Conservation (phyloP, 1,284 basidiomycete genomes). For the Irpex sp. region DNA sequence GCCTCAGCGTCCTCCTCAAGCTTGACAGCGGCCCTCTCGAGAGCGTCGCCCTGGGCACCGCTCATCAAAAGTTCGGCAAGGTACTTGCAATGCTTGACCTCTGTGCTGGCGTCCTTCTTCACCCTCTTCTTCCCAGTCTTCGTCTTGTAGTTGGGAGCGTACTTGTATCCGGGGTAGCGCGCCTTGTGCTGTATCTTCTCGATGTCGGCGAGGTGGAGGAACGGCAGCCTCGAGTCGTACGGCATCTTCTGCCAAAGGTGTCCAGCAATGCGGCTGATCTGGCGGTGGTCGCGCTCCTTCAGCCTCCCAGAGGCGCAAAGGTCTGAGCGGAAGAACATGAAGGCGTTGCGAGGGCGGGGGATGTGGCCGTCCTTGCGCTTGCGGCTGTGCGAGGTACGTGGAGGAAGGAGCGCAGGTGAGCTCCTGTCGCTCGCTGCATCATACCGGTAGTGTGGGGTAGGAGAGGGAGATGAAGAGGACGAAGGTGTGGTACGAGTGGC, state of each 20-base stretch:
- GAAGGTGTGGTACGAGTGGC: not conserved
- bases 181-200: slow-evolving; percentile 48
- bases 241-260: slow-evolving; percentile 37
- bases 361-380: slow-evolving; percentile 45
- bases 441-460: not conserved
- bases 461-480: not conserved
- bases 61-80: slow-evolving; percentile 40
- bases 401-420: slow-evolving; percentile 3
- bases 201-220: slow-evolving; percentile 38
- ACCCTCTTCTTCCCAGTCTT: slow-evolving; percentile 30
- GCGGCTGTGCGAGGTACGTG: slow-evolving; percentile 34
- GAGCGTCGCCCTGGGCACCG: slow-evolving; percentile 35
- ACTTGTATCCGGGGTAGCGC: slow-evolving; percentile 56
- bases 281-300: slow-evolving; percentile 44
- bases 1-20: slow-evolving; percentile 2
- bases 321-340: slow-evolving; percentile 79
- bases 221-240: slow-evolving; percentile 34
- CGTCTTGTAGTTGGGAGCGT: slow-evolving; percentile 37
- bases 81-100: slow-evolving; percentile 36
- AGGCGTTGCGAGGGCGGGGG: slow-evolving; percentile 79
- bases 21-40: slow-evolving; percentile 28
- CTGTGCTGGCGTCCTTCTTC: slow-evolving; percentile 25
- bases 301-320: slow-evolving; percentile 36
- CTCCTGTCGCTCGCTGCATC: not conserved
- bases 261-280: slow-evolving; percentile 50